Percentiles rank a stretch among this genome's conserved stretches.
These are phyloP conservation scores for Cercophora samala DNA, from an alignment of 495 filamentous ascomycete genomes.

Conservation along the genomic window DNA sequence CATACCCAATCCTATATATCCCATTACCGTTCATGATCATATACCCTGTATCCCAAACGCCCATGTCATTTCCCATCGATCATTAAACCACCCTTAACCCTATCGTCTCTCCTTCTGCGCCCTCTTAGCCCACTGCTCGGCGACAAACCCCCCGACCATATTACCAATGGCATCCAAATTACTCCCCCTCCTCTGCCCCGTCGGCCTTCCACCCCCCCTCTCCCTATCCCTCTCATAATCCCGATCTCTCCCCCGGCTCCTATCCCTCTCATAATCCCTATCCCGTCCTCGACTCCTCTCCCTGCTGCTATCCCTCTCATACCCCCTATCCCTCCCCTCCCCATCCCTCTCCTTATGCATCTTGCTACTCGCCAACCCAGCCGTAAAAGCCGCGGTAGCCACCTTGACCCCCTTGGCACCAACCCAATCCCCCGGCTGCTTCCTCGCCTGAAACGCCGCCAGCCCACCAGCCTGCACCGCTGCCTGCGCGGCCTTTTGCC, in stretches of 20 bases:
- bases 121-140: slow-evolving; percentile 3
- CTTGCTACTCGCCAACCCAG: slow-evolving; percentile 31
- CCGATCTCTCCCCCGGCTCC: not conserved
- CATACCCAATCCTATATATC: not conserved
- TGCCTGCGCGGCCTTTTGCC: slow-evolving; percentile 37
- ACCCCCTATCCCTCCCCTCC: slow-evolving; percentile 1
- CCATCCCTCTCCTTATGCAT: slow-evolving; percentile 19
- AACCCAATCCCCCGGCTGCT: slow-evolving; percentile 41
- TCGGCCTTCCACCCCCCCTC: slow-evolving; percentile 1
- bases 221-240: not conserved
- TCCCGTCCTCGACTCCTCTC: no score
- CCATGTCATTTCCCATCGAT: not conserved
- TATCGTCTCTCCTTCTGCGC: not conserved
- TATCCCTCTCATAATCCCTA: not conserved
- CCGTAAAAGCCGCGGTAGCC: slow-evolving; percentile 43
- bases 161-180: not conserved
- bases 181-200: not conserved
- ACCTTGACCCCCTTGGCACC: slow-evolving; percentile 40
- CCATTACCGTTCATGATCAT: not conserved
- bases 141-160: slow-evolving; percentile 1
- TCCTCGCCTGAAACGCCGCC: slow-evolving; percentile 36
- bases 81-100: not conserved
- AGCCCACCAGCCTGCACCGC: slow-evolving; percentile 42
- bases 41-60: not conserved
- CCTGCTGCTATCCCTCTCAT: slow-evolving; percentile 4